phyloP scores from a whole-genome alignment of 2,329 filamentous ascomycete species.

The Fusarium brevicatenulatum region DNA sequence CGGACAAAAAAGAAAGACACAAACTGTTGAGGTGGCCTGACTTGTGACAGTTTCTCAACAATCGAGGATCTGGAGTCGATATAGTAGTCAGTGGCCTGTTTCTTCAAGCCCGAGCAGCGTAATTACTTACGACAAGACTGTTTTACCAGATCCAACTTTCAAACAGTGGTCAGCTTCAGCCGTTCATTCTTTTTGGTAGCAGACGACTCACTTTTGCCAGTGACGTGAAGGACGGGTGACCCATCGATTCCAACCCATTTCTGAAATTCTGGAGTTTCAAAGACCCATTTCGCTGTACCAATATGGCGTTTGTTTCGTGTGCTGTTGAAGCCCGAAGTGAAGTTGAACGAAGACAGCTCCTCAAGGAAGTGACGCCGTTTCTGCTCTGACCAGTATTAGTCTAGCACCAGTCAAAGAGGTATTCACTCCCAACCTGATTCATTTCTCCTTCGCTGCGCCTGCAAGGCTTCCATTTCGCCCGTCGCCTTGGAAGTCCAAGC shows the following conservation, averaged over 20 bases:
- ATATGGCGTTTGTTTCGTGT: slow-evolving; percentile 21
- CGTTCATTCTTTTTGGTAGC: fast-evolving
- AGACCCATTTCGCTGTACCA: slow-evolving; percentile 17
- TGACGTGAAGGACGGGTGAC: slow-evolving; percentile 4
- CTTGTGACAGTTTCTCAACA: not conserved
- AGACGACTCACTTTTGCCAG: slow-evolving; percentile 17
- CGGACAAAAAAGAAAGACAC: not conserved
- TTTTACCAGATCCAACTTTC: slow-evolving; percentile 33
- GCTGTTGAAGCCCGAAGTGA: slow-evolving; percentile 2
- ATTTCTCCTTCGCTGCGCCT: not conserved
- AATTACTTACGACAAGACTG: slow-evolving; percentile 8
- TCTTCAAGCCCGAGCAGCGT: too few species aligned
- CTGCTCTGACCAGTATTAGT: not conserved
- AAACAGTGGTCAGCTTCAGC: fast-evolving
- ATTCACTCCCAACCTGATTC: not conserved
- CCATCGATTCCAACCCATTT: not conserved
- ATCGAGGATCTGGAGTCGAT: not conserved
- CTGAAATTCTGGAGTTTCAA: not conserved
- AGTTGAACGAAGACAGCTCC: slow-evolving; percentile 7
- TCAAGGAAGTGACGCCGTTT: not conserved
- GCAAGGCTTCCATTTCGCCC: not conserved
- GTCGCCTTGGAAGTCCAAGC: not conserved
- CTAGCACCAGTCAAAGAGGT: too few species aligned
- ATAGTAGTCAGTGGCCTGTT: too few species aligned
- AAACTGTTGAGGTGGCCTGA: not conserved